Conservation (phyloP, 495 filamentous ascomycete species). For the Xylaria intraflava region DNA sequence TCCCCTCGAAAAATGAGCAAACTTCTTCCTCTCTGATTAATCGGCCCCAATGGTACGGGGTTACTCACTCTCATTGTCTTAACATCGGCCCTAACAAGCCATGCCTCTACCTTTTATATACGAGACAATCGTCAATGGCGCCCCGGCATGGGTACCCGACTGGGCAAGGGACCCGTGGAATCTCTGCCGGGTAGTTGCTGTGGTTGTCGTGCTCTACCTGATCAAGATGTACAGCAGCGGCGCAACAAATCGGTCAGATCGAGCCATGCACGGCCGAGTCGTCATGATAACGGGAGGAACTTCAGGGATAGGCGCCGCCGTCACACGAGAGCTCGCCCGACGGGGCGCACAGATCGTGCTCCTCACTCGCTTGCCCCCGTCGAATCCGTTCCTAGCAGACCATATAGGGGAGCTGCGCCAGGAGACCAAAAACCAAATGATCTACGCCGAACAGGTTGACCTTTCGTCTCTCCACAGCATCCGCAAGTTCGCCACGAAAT, state of each 20-base stretch:
- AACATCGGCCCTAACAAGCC: background rate
- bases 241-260: constrained; percentile 66
- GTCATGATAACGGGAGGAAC: constrained; percentile 94
- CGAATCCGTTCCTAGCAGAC: constrained; percentile 83
- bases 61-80: background rate
- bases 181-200: constrained; percentile 53
- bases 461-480: constrained; percentile 80
- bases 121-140: constrained; percentile 55
- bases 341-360: constrained; percentile 90
- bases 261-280: constrained; percentile 86
- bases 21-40: background rate
- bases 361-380: constrained; percentile 70
- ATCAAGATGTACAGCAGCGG: constrained; percentile 77
- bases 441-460: constrained; percentile 93
- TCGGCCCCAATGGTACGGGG: background rate
- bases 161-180: constrained; percentile 40
- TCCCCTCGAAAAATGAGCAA: background rate
- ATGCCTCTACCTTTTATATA: constrained; percentile 80
- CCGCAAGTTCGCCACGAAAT: constrained; percentile 92
- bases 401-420: constrained; percentile 83
- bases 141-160: constrained; percentile 58
- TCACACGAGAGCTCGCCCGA: constrained; percentile 64
- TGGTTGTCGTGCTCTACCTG: constrained; percentile 52
- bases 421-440: constrained; percentile 74
- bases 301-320: constrained; percentile 79